These are phyloP conservation scores for Trichoderma hamatum DNA, from an alignment of 2,329 filamentous ascomycete species.

Conservation along the genomic window DNA sequence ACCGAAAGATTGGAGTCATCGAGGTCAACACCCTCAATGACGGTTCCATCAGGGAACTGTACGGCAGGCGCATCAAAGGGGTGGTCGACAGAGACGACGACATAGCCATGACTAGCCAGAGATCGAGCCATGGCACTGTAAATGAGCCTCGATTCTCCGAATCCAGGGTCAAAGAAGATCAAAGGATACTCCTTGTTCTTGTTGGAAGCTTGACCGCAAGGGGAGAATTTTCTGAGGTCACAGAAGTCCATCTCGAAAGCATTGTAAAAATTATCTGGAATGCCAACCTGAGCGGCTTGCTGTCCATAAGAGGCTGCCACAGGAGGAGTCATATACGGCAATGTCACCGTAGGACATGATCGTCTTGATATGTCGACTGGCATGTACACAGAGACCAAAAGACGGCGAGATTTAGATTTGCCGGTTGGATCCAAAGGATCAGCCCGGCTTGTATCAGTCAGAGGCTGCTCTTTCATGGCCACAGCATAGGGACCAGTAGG, in stretches of 20 bases:
- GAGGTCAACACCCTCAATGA: slow-evolving; percentile 34
- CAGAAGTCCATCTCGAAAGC: slow-evolving; percentile 36
- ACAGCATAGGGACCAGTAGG: slow-evolving; percentile 39
- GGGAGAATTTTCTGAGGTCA: slow-evolving; percentile 27
- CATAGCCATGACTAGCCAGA: slow-evolving; percentile 50
- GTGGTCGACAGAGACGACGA: slow-evolving; percentile 54
- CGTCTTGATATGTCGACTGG: slow-evolving; percentile 33
- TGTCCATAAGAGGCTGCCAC: slow-evolving; percentile 38
- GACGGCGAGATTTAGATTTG: slow-evolving; percentile 28
- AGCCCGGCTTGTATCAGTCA: slow-evolving; percentile 39
- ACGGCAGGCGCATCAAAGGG: slow-evolving; percentile 50
- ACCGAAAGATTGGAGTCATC: slow-evolving; percentile 25
- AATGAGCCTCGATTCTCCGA: slow-evolving; percentile 46
- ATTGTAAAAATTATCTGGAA: slow-evolving; percentile 39
- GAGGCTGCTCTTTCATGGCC: slow-evolving; percentile 32
- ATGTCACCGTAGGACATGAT: slow-evolving; percentile 30
- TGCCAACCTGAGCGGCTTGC: slow-evolving; percentile 34
- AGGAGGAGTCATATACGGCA: slow-evolving; percentile 42
- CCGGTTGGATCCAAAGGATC: slow-evolving; percentile 41
- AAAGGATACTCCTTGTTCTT: slow-evolving; percentile 27
- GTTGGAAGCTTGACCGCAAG: slow-evolving; percentile 13
- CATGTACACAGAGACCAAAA: slow-evolving; percentile 40
- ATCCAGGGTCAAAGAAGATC: slow-evolving; percentile 51
- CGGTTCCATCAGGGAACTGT: slow-evolving; percentile 49
- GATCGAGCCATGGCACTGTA: slow-evolving; percentile 49